These are phyloP conservation scores for Ophiostoma ulmi DNA, from an alignment of 2,329 filamentous ascomycete genomes.

Conservation along the genomic window DNA sequence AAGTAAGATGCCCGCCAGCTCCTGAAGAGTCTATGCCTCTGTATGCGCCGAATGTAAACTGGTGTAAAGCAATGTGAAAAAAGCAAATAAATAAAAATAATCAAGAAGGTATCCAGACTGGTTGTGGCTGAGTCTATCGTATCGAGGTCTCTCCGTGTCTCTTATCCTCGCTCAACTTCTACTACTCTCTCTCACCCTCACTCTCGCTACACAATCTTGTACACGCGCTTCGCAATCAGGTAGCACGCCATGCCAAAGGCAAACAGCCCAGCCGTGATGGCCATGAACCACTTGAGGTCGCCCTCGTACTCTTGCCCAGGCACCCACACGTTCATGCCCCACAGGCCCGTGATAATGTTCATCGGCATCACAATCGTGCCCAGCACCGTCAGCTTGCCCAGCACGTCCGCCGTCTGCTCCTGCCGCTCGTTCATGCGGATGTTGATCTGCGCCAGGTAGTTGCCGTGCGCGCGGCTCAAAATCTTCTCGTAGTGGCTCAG, in stretches of 20 bases:
- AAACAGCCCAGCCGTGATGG: slow-evolving; percentile 67
- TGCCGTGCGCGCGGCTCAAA: slow-evolving; percentile 82
- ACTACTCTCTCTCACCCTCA: background rate
- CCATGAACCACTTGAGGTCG: slow-evolving; percentile 70
- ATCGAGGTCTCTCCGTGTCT: background rate
- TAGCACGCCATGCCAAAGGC: slow-evolving; percentile 77
- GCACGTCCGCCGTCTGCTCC: slow-evolving; percentile 89
- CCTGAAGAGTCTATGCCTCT: background rate
- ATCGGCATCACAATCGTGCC: slow-evolving; percentile 96
- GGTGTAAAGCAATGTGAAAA: background rate
- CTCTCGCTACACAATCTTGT: slow-evolving; percentile 61
- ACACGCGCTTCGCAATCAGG: slow-evolving; percentile 75
- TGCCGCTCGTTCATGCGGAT: slow-evolving; percentile 98
- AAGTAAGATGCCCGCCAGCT: background rate
- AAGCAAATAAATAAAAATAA: background rate
- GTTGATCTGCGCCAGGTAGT: slow-evolving; percentile 99
- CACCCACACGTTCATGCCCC: slow-evolving; percentile 98
- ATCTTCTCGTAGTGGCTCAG: slow-evolving; percentile 94
- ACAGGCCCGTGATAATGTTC: slow-evolving; percentile 98
- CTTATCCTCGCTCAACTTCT: background rate
- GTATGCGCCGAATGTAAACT: background rate
- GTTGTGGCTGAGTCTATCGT: background rate
- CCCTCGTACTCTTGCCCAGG: slow-evolving; percentile 80
- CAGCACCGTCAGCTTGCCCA: slow-evolving; percentile 89
- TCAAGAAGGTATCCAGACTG: background rate